Conservation (phyloP, 768 basidiomycete genomes). For the Kwoniella mangroviensis region DNA sequence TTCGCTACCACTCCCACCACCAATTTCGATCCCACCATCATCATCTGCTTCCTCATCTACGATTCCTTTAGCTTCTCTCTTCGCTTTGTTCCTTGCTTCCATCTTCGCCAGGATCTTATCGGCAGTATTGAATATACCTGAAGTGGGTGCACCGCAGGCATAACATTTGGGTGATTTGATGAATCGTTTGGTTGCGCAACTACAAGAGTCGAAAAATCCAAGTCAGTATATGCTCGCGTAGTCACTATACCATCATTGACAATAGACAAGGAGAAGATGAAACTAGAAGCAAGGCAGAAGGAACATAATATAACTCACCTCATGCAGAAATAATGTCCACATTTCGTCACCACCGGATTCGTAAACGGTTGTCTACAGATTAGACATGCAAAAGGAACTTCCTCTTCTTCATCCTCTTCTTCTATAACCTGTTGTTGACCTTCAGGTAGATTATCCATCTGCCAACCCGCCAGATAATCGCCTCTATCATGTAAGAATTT, state of each 20-base stretch:
- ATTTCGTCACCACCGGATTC: constrained; percentile 92
- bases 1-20: constrained; percentile 56
- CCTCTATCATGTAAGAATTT: constrained; percentile 99
- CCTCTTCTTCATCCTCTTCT: constrained; percentile 69
- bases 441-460: constrained; percentile 89
- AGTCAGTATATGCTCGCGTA: constrained; percentile 1
- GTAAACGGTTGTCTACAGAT: constrained; percentile 94
- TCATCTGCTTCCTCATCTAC: constrained; percentile 49
- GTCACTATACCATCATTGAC: no score
- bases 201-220: constrained; percentile 19
- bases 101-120: constrained; percentile 89
- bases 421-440: constrained; percentile 59
- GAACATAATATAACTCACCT: constrained; percentile 57
- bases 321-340: constrained; percentile 95
- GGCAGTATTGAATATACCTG: constrained; percentile 91
- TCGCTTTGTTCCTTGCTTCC: constrained; percentile 70
- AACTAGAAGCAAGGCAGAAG: neutral
- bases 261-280: no score
- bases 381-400: constrained; percentile 97
- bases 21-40: constrained; percentile 51
- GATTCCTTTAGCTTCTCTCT: constrained; percentile 61
- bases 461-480: constrained; percentile 91
- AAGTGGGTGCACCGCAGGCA: constrained; percentile 89
- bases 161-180: constrained; percentile 87
- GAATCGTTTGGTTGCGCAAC: constrained; percentile 91